Evolutionary conservation across 192 early-diverging fungal species (phyloP).

Genomic region (Globomyces pollinis-pini): DNA sequence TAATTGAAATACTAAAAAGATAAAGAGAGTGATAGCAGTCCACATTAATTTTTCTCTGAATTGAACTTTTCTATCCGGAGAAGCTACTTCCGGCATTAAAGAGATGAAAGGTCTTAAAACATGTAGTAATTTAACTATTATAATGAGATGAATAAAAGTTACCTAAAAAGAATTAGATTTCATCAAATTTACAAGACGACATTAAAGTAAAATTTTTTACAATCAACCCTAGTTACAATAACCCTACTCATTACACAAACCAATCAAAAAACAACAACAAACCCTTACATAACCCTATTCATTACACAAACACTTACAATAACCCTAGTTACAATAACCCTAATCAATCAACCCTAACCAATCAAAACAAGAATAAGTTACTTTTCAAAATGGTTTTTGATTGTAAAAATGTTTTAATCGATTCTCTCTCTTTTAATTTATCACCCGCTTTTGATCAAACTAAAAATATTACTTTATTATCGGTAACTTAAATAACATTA

Average conservation of each 20-base stretch:
- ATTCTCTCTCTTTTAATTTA: too few species aligned
- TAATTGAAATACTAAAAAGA: constrained; percentile 99
- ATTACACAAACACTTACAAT: background rate
- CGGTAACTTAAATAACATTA: too few species aligned
- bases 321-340: too few species aligned
- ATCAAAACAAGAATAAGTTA: too few species aligned
- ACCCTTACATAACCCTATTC: background rate
- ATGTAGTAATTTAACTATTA: constrained; percentile 85
- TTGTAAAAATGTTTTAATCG: too few species aligned
- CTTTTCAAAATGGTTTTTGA: too few species aligned
- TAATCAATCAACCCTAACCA: too few species aligned
- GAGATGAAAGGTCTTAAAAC: constrained; percentile 96
- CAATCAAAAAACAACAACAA: background rate
- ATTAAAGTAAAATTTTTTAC: background rate
- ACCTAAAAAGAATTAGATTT: background rate
- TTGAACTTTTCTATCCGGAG: constrained; percentile 95
- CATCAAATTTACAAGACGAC: background rate
- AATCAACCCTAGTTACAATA: too few species aligned
- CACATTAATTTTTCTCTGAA: constrained; percentile 99
- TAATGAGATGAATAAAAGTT: background rate
- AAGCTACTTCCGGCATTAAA: constrained; percentile 93
- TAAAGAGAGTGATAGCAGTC: constrained; percentile 98
- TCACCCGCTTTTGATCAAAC: too few species aligned
- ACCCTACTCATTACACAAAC: too few species aligned
- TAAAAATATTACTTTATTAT: too few species aligned